Conservation (phyloP, 352 stramenopile genomes). For the Phytophthora niederhauseri region DNA sequence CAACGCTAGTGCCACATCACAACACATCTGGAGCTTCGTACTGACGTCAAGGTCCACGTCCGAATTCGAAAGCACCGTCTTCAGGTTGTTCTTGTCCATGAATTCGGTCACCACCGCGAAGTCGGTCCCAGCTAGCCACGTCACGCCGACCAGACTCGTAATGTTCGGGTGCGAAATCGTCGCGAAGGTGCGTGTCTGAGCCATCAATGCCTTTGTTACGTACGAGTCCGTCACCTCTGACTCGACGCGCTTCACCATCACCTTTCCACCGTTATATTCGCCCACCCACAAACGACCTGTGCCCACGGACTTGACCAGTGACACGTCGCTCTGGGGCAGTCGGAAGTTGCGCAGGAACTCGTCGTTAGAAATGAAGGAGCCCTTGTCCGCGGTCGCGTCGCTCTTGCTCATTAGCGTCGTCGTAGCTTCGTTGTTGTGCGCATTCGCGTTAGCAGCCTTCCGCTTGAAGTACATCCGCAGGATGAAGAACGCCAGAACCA, state of each 20-base stretch:
- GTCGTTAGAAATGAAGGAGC: constrained; percentile 74
- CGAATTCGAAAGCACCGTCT: constrained; percentile 56
- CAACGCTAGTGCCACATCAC: constrained; percentile 66
- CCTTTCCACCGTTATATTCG: constrained; percentile 58
- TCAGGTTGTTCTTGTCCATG: constrained; percentile 74
- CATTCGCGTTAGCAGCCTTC: constrained; percentile 20
- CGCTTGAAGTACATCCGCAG: constrained; percentile 41
- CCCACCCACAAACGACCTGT: constrained; percentile 60
- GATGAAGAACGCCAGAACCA: constrained; percentile 48
- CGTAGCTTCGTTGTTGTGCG: constrained; percentile 40
- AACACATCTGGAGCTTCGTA: constrained; percentile 68
- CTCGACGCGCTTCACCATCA: constrained; percentile 79
- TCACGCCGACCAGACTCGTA: constrained; percentile 66
- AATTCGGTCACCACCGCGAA: constrained; percentile 79
- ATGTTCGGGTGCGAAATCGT: constrained; percentile 70
- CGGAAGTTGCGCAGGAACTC: constrained; percentile 60
- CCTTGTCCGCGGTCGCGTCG: constrained; percentile 46
- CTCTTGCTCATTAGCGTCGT: constrained; percentile 57
- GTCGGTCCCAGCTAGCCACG: constrained; percentile 77
- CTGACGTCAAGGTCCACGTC: constrained; percentile 60
- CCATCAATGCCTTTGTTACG: constrained; percentile 69
- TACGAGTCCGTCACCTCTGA: constrained; percentile 61
- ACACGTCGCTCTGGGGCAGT: constrained; percentile 60
- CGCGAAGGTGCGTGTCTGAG: constrained; percentile 53
- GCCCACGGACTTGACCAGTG: constrained; percentile 58